Base-by-base conservation (phyloP, 495 filamentous ascomycete genomes). In the Clavariopsis aquatica region DNA sequence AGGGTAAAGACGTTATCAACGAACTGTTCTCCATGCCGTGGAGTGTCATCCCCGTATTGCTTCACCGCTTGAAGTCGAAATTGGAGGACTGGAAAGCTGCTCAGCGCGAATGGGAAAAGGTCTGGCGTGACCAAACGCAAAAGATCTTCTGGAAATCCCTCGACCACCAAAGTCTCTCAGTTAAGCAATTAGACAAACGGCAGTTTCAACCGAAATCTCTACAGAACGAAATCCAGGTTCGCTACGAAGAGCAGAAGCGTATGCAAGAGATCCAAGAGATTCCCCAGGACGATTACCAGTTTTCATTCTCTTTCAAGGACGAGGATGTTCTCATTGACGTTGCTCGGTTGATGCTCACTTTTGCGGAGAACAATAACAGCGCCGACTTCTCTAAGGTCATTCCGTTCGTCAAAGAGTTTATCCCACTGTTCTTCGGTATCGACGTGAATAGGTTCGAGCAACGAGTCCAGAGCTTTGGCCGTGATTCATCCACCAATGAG, bases 31-130 rank as follows among this genome's bases (percentile, higher is more conserved):
- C 81, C 43, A 81, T 88, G 29, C 95, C 95, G 13, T 89, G 85
- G 65, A 84, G 85, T 22, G 92, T 96, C 8, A 82, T 98, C 3
- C 93, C 95, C 0, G 83, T 96, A 36, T 85, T 99, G 19, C 79
- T 98, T 54, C 87, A 86, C 47, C 85, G 95, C 15, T 78, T 97
- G 59, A 96, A 96, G 77, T 87, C 92, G 68, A 96, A 96, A 68
- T 88, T 92, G 41, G 94, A 98, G 73, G 92, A 96, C 70, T 99
- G 95, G 95, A 91, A 95, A 65, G 90, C 92, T 43, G 90, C 90
- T 29, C 92, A 91, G 83, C 90, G 94, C 24, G 95, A 98, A 72
- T 99, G 95, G 95, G 92, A 98, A 76, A 98, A 97, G 74, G 90
- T 98, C 23, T 99, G 95, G 95, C 91, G 92, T 59, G 87, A 88